Evolutionary conservation across 805 yeast genomes (phyloP), one percentile per base, ranked within the genome.

Genomic region (Torulaspora indica): DNA sequence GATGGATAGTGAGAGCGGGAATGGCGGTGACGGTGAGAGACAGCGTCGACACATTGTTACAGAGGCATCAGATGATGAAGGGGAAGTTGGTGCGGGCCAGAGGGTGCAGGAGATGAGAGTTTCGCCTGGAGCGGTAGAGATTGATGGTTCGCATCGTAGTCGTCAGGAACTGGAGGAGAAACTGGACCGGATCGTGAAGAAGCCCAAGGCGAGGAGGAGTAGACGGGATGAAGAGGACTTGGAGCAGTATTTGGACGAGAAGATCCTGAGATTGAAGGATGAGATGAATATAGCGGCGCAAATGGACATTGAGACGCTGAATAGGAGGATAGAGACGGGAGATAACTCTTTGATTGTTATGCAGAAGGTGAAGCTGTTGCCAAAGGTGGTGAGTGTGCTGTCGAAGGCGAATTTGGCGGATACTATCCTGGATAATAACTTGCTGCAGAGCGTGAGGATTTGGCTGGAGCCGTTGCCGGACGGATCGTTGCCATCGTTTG

Each of bases 401-500:
- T 74, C 87, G 22, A 84, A 88, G 69, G 88, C 88, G 2, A 85
- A 83, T 61, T 73, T 93, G 56, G 90, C 95, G 27, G 96, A 91
- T 60, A 84, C 95, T 23, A 87, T 93, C 47, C 74, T 93, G 58
- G 99, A 93, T 70, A 93, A 93, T 64, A 93, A 93, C 65, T 67
- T 93, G 56, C 72, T 93, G 47, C 97, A 91, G 57, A 91, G 95
- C 40, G 90, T 93, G 22, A 77, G 98, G 55, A 82, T 88, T 63
- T 93, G 99, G 99, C 74, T 93, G 46, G 99, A 93, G 66, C 99
- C 99, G 24, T 74, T 93, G 56, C 98, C 98, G 3, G 98, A 95
- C 72, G 95, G 95, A 36, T 87, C 96, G 8, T 74, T 93, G 68
- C 99, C 99, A n/a, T 90, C 96, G 1, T 93, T 85, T 69, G 95